A percentile compares a stretch with the other conserved stretches of the same genome.
These are phyloP conservation scores for Geotrichum siamense DNA, from an alignment of 1,139 yeast genomes.

Conservation along the genomic window DNA sequence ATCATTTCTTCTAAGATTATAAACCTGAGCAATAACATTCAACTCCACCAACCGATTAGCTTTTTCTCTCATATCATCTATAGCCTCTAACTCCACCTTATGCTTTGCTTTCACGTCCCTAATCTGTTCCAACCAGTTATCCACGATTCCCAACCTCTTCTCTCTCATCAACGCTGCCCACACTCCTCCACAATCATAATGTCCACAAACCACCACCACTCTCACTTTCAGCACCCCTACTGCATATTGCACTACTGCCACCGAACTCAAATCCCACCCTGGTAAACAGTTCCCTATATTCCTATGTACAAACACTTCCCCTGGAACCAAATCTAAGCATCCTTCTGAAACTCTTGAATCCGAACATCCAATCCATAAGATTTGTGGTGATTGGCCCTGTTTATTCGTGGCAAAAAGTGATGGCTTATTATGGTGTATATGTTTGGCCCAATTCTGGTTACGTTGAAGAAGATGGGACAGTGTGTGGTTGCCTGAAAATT, in stretches of 20 bases:
- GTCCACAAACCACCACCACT: slow-evolving; percentile 91
- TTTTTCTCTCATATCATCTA: slow-evolving; percentile 41
- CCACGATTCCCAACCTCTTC: slow-evolving; percentile 62
- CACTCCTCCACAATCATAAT: slow-evolving; percentile 94
- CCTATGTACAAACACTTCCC: slow-evolving; percentile 90
- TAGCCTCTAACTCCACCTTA: slow-evolving; percentile 34
- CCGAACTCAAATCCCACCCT: slow-evolving; percentile 66
- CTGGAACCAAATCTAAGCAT: slow-evolving; percentile 72
- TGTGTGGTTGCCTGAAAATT: slow-evolving; percentile 28
- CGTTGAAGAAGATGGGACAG: slow-evolving; percentile 58
- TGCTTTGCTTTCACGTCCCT: slow-evolving; percentile 63
- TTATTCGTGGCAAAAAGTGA: slow-evolving; percentile 61
- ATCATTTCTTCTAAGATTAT: slow-evolving; percentile 57
- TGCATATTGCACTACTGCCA: slow-evolving; percentile 85
- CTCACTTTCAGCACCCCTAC: slow-evolving; percentile 77
- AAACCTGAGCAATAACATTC: slow-evolving; percentile 60
- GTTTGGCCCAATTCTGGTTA: slow-evolving; percentile 61
- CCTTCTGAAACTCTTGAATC: slow-evolving; percentile 87
- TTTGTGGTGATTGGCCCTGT: slow-evolving; percentile 86
- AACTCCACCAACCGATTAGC: slow-evolving; percentile 68
- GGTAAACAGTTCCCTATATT: slow-evolving; percentile 80
- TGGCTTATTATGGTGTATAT: slow-evolving; percentile 54
- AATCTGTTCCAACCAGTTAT: slow-evolving; percentile 69
- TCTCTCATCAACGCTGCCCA: slow-evolving; percentile 77
- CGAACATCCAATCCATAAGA: slow-evolving; percentile 93